Percentiles rank a stretch among this genome's conserved stretches.
phyloP scores from a whole-genome alignment of 2,329 filamentous ascomycete species.

The Colletotrichum somersetense region DNA sequence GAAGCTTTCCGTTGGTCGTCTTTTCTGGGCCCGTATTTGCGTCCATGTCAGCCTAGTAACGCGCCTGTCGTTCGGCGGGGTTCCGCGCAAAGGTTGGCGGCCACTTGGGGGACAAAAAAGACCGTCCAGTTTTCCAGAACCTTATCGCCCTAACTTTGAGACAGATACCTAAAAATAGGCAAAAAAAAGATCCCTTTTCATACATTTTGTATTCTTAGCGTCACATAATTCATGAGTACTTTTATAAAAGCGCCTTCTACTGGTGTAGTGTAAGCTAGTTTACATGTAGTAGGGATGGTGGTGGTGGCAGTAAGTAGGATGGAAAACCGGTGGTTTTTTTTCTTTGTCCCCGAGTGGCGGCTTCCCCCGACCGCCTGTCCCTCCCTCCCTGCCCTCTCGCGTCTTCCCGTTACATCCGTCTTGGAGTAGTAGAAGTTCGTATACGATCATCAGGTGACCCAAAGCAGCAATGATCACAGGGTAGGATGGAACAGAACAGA shows the following conservation, averaged over 20 bases:
- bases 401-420: neutral
- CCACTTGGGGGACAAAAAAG: no score
- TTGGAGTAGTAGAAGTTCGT: neutral
- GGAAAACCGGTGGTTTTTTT: no score
- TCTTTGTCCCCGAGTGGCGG: neutral
- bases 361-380: neutral
- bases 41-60: slow-evolving; percentile 9
- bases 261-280: no score
- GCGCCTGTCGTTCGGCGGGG: slow-evolving; percentile 24
- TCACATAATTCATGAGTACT: no score
- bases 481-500: neutral
- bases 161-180: no score
- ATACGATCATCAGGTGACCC: neutral
- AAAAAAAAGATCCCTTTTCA: no score
- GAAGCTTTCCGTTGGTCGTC: slow-evolving; percentile 6
- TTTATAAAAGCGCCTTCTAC: no score
- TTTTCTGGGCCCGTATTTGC: slow-evolving; percentile 2
- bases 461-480: neutral
- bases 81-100: slow-evolving; percentile 15
- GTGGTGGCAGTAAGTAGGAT: no score
- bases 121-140: no score
- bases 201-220: no score
- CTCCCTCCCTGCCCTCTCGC: neutral
- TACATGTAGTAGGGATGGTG: no score
- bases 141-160: no score